A percentile compares a stretch with the other conserved stretches of the same genome.
phyloP scores from a whole-genome alignment of 2,329 filamentous ascomycete genomes.

The Akanthomyces lecanii region DNA sequence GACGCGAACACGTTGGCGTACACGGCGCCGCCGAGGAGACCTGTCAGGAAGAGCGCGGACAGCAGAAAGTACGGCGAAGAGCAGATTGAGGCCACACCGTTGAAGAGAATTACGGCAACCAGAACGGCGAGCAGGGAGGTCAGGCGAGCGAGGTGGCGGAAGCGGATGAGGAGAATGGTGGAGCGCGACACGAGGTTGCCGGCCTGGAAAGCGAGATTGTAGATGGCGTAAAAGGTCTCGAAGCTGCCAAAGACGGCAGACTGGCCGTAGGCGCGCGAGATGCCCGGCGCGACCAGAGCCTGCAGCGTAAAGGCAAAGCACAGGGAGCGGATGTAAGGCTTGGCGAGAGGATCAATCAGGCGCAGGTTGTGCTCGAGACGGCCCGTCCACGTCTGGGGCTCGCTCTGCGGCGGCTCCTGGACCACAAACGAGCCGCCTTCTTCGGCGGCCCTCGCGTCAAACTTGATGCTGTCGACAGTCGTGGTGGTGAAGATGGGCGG shows the following conservation, averaged over 20 bases:
- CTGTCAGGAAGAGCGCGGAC: constrained; percentile 25
- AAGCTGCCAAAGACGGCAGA: constrained; percentile 24
- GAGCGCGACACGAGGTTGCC: constrained; percentile 27
- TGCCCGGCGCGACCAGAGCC: constrained; percentile 26
- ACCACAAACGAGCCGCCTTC: constrained; percentile 14
- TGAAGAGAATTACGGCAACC: constrained; percentile 19
- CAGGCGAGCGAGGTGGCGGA: constrained; percentile 16
- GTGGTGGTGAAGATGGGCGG: constrained; percentile 20
- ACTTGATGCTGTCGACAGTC: constrained; percentile 22
- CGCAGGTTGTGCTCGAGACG: constrained; percentile 19
- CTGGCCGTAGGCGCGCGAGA: constrained; percentile 27
- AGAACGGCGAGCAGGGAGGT: constrained; percentile 18
- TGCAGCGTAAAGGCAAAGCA: constrained; percentile 24
- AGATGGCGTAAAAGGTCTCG: constrained; percentile 27
- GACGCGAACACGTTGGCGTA: constrained; percentile 26
- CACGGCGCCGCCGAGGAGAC: constrained; percentile 27
- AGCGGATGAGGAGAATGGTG: constrained; percentile 21
- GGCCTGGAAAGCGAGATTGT: constrained; percentile 27
- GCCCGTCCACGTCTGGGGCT: not conserved
- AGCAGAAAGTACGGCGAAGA: constrained; percentile 23
- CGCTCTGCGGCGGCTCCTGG: not conserved
- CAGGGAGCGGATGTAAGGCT: constrained; percentile 27
- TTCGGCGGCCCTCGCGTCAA: constrained; percentile 17
- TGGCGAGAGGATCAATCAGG: constrained; percentile 19
- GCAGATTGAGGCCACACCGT: constrained; percentile 24